Conservation (phyloP, 2,329 filamentous ascomycete species). For the Penicillium polonicum region DNA sequence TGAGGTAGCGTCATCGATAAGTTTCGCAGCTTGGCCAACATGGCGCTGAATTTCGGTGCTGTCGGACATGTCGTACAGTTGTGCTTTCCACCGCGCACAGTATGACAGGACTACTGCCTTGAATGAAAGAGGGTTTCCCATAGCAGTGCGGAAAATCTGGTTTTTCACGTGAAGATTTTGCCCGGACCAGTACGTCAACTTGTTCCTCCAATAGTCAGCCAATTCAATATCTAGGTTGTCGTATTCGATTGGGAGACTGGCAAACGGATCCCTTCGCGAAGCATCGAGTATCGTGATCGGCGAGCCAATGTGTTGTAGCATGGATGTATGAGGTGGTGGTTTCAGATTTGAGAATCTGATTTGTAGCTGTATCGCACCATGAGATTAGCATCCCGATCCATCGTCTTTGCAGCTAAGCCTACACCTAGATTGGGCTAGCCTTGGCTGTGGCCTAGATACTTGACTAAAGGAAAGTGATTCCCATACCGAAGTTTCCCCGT, state of each 20-base stretch:
- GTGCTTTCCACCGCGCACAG: constrained; percentile 38
- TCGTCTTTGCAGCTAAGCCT: not conserved
- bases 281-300: constrained; percentile 29
- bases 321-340: constrained; percentile 9
- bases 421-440: not conserved
- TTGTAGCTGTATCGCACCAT: constrained; percentile 14
- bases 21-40: constrained; percentile 25
- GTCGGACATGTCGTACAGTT: constrained; percentile 25
- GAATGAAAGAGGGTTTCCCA: constrained; percentile 37
- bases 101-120: constrained; percentile 40
- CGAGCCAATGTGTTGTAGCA: constrained; percentile 16
- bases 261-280: constrained; percentile 35
- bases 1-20: constrained; percentile 29
- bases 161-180: constrained; percentile 41
- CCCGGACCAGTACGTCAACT: constrained; percentile 44
- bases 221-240: constrained; percentile 34
- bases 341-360: constrained; percentile 16
- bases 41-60: constrained; percentile 31
- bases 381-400: constrained; percentile 2
- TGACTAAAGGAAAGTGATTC: not conserved
- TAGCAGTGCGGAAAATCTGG: constrained; percentile 36
- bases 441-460: not conserved
- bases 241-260: constrained; percentile 28
- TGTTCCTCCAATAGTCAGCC: constrained; percentile 37
- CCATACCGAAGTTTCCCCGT: constrained; percentile 24